These are phyloP conservation scores for Carex parvula DNA, from an alignment of 176 grass and related monocot species.

Conservation along the genomic window DNA sequence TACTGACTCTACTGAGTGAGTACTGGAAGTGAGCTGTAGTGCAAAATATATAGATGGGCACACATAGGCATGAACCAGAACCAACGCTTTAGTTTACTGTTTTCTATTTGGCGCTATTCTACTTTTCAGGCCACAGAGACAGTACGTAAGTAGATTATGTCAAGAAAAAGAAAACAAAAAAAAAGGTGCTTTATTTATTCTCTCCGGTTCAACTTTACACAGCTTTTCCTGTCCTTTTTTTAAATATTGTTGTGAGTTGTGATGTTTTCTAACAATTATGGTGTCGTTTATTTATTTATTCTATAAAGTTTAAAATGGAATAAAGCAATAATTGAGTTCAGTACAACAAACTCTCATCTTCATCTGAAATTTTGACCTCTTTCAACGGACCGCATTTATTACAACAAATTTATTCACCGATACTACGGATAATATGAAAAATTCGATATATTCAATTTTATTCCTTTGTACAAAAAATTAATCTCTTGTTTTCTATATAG, in stretches of 20 bases:
- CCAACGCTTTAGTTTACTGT: not conserved
- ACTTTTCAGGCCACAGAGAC: not conserved
- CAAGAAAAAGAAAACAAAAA: not conserved
- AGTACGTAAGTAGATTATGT: slow-evolving; percentile 13
- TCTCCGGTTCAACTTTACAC: not conserved
- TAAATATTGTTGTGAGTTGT: not conserved
- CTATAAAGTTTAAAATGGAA: not conserved
- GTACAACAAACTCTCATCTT: not conserved
- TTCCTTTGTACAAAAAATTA: no score
- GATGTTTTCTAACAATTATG: slow-evolving; percentile 1
- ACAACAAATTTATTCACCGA: no score
- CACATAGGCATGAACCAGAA: slow-evolving; percentile 24
- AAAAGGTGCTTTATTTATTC: not conserved
- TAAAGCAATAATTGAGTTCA: not conserved
- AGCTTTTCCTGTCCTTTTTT: not conserved
- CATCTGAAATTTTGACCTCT: not conserved
- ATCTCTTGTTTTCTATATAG: no score
- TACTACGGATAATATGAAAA: no score
- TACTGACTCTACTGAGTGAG: no score
- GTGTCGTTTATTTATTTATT: not conserved
- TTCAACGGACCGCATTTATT: not conserved
- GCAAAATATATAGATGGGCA: slow-evolving; percentile 19
- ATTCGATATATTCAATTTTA: no score
- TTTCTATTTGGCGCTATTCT: slow-evolving; percentile 21
- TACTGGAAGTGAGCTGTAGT: slow-evolving; percentile 54